These are phyloP conservation scores for Jimgerdemannia flammicorona DNA, from an alignment of 192 early-diverging fungal species.

Conservation along the genomic window DNA sequence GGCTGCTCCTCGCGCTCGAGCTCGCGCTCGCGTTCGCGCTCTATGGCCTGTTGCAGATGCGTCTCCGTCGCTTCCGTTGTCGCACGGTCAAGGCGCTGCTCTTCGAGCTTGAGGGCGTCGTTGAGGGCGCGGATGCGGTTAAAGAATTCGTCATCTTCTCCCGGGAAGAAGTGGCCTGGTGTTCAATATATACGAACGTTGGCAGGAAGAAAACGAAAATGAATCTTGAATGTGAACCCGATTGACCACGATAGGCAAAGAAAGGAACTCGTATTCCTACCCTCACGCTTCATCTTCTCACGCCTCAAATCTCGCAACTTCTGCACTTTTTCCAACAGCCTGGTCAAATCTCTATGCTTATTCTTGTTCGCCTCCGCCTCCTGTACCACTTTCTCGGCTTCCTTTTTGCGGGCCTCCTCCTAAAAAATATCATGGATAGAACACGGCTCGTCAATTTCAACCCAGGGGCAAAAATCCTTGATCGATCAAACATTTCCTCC, in stretches of 20 bases:
- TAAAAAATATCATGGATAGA: neutral
- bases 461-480: neutral
- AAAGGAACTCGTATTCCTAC: neutral
- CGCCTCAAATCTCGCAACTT: slow-evolving; percentile 24
- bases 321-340: slow-evolving; percentile 17
- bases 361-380: slow-evolving; percentile 18
- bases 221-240: too few species aligned
- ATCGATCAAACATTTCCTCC: neutral
- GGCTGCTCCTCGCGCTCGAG: slow-evolving; percentile 12
- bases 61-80: slow-evolving; percentile 13
- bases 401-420: slow-evolving; percentile 16
- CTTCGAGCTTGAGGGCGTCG: slow-evolving; percentile 8
- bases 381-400: slow-evolving; percentile 11
- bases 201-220: neutral
- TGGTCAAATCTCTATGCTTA: slow-evolving; percentile 18
- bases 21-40: slow-evolving; percentile 17
- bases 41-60: slow-evolving; percentile 17
- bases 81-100: slow-evolving; percentile 12
- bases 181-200: neutral
- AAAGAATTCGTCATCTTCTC: slow-evolving; percentile 30
- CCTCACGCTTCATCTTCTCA: slow-evolving; percentile 22
- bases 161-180: slow-evolving; percentile 32
- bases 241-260: too few species aligned
- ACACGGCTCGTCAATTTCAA: slow-evolving; percentile 2
- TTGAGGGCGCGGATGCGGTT: slow-evolving; percentile 21